phyloP scores from a whole-genome alignment of 2,329 filamentous ascomycete species.

The Phialophora expanda region DNA sequence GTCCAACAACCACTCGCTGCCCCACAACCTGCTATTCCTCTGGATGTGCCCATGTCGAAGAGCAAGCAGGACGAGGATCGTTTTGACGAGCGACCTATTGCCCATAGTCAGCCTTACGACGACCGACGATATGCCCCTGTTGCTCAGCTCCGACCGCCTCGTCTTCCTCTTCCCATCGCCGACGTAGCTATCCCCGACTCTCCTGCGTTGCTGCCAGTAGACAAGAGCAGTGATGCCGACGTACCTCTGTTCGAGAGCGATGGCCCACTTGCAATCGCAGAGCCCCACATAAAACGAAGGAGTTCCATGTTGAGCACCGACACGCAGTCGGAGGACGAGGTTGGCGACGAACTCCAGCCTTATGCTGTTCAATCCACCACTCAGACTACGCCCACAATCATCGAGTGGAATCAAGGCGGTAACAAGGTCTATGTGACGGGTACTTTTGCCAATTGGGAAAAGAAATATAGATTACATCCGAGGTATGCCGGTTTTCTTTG shows the following conservation, averaged over 20 bases:
- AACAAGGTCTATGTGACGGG: constrained; percentile 90
- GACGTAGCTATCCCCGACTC: constrained; percentile 92
- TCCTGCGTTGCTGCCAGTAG: constrained; percentile 77
- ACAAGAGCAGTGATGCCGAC: constrained; percentile 59
- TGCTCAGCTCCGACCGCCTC: constrained; percentile 65
- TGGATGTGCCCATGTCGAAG: constrained; percentile 40
- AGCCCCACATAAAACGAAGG: constrained; percentile 61
- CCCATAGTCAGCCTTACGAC: constrained; percentile 27
- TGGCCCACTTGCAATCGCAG: constrained; percentile 52
- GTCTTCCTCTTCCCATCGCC: constrained; percentile 89
- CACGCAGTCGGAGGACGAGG: constrained; percentile 73
- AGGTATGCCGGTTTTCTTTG: constrained; percentile 66
- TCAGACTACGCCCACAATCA: constrained; percentile 78
- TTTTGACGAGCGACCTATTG: constrained; percentile 30
- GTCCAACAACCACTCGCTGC: constrained; percentile 20
- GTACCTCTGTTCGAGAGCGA: constrained; percentile 58
- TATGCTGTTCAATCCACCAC: constrained; percentile 63
- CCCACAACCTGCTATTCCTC: constrained; percentile 35
- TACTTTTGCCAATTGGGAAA: constrained; percentile 98
- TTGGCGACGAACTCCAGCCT: constrained; percentile 73
- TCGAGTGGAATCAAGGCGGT: constrained; percentile 83
- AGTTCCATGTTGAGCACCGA: constrained; percentile 61
- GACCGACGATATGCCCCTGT: constrained; percentile 35
- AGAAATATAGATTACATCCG: constrained; percentile 84
- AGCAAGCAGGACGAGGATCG: constrained; percentile 37